These are phyloP conservation scores for Helianthus tuberosus DNA, from an alignment of 129 eudicot species.

Conservation along the genomic window DNA sequence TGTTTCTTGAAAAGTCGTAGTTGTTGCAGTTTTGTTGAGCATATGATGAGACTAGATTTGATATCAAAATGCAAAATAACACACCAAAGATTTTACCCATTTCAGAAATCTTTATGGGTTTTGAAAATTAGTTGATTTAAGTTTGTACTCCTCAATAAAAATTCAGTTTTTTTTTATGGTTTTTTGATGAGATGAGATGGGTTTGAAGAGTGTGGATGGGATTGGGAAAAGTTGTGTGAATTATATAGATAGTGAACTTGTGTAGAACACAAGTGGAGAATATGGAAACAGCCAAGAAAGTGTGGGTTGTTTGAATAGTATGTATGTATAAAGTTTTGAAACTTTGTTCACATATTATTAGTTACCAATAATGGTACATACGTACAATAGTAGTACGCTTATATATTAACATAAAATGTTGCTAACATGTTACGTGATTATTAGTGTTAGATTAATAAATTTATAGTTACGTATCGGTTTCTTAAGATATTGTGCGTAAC, in stretches of 20 bases:
- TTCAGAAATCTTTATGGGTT: slow-evolving; percentile 5
- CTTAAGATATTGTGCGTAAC: no score
- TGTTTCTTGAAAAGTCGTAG: slow-evolving; percentile 42
- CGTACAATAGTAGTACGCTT: no score
- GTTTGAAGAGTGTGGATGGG: slow-evolving; percentile 32
- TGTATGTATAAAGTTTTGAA: neutral
- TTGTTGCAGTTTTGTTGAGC: slow-evolving; percentile 46
- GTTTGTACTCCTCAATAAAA: neutral
- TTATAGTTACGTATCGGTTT: no score
- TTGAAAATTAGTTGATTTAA: neutral
- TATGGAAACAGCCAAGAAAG: slow-evolving; percentile 39
- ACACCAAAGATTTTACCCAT: slow-evolving; percentile 40
- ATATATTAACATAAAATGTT: no score
- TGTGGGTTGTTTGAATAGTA: slow-evolving; percentile 13
- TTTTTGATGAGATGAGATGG: neutral
- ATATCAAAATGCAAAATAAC: slow-evolving; percentile 30
- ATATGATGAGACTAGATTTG: slow-evolving; percentile 26
- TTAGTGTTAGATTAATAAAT: no score
- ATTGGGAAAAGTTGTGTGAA: slow-evolving; percentile 18
- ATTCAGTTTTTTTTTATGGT: neutral
- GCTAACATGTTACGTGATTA: no score
- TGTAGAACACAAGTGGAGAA: slow-evolving; percentile 8
- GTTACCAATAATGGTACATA: no score
- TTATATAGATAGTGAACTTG: slow-evolving; percentile 32
- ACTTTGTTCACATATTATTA: no score